Percentiles rank a stretch among this genome's conserved stretches.
Conservation (phyloP, 2,329 filamentous ascomycete genomes). For the Knoxdaviesia proteae region DNA sequence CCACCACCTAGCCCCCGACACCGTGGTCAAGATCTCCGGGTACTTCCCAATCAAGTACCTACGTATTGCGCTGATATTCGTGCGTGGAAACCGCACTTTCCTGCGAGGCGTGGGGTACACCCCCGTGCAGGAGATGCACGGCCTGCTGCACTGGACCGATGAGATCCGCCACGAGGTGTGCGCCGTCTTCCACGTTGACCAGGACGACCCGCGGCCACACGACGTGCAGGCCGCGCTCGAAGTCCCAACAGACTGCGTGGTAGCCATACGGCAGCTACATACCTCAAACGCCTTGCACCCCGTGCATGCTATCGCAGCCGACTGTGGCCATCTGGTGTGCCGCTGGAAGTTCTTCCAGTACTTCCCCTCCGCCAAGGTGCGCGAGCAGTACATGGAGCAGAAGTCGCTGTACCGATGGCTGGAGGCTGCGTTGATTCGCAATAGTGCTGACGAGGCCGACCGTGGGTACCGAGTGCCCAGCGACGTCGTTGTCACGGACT, state of each 20-base stretch:
- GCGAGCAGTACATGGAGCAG: conserved; percentile 3
- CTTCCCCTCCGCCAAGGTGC: conserved; percentile 7
- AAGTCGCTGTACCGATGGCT: conserved; percentile 12
- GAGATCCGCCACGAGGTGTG: conserved; percentile 21
- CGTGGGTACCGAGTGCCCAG: conserved; percentile 11
- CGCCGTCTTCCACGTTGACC: conserved; percentile 18
- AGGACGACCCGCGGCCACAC: conserved; percentile 12
- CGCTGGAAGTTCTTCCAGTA: conserved; percentile 24
- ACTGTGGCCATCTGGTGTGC: conserved; percentile 20
- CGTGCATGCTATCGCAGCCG: conserved; percentile 12
- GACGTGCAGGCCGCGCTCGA: conserved; percentile 20
- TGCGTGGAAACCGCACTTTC: neutral
- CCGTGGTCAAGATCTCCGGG: too few relatives aligned
- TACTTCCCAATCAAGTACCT: too few relatives aligned
- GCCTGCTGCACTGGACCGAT: conserved; percentile 12
- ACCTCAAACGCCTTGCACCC: conserved; percentile 35
- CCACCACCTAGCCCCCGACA: too few relatives aligned
- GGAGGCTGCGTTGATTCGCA: conserved; percentile 13
- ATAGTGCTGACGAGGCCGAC: conserved; percentile 12
- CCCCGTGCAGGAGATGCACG: conserved; percentile 14
- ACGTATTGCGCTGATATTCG: too few relatives aligned
- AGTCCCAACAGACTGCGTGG: conserved; percentile 16
- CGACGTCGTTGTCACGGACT: conserved; percentile 12
- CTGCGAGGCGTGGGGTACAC: conserved; percentile 19
- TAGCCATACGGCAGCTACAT: conserved; percentile 19